These are phyloP conservation scores for Oryza rufipogon DNA, from an alignment of 176 grass and related monocot species.

Conservation along the genomic window DNA sequence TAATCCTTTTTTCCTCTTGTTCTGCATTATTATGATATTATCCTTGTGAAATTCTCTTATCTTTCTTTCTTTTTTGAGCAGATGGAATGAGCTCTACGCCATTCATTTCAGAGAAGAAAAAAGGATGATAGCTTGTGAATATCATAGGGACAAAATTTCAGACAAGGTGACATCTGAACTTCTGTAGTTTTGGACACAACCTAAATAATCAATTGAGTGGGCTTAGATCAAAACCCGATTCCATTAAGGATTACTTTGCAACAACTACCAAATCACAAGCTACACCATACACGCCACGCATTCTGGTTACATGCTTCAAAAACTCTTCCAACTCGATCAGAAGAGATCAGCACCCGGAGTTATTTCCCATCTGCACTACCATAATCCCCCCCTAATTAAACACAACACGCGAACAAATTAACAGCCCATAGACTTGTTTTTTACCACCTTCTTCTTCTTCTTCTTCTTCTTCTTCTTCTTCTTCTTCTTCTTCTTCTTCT, in stretches of 20 bases:
- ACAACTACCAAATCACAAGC: not conserved
- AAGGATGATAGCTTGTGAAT: not conserved
- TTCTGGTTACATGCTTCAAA: slow-evolving; percentile 32
- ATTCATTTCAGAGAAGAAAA: not conserved
- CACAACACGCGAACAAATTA: not conserved
- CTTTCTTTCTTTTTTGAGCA: not conserved
- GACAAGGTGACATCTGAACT: not conserved
- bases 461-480: not conserved
- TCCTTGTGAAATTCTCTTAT: not conserved
- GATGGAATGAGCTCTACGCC: not conserved
- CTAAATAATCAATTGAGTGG: not conserved
- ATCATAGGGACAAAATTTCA: not conserved
- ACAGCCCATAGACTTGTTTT: not conserved
- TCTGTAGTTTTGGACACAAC: not conserved
- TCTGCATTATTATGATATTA: not conserved
- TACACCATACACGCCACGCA: slow-evolving; percentile 1
- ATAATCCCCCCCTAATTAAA: not conserved
- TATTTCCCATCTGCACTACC: slow-evolving; percentile 13
- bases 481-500: not conserved
- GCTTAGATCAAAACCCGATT: not conserved
- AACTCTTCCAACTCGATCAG: slow-evolving; percentile 32
- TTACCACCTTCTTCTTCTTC: too few species aligned
- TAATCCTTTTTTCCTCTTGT: not conserved
- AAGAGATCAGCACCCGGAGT: slow-evolving; percentile 23
- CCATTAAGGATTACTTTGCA: not conserved